A percentile compares a stretch with the other conserved stretches of the same genome.
Conservation (phyloP, 2,329 filamentous ascomycete species). For the Diaporthe amygdali region DNA sequence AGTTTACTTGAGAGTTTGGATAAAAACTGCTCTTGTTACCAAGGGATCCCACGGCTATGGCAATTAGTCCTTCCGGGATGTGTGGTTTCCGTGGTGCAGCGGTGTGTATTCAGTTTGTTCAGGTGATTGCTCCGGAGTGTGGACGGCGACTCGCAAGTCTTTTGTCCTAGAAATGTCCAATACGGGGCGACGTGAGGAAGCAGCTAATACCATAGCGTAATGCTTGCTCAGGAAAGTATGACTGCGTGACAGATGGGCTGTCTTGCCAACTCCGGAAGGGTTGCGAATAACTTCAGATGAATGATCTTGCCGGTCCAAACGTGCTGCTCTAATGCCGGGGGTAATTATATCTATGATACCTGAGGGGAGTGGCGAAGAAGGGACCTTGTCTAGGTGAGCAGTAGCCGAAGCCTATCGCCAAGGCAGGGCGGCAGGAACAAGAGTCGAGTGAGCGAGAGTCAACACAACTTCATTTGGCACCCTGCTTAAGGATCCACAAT, state of each 20-base stretch:
- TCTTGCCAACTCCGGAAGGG: constrained; percentile 19
- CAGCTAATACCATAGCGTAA: constrained; percentile 21
- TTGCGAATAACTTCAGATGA: constrained; percentile 21
- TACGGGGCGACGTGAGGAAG: constrained; percentile 13
- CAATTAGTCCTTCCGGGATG: constrained; percentile 23
- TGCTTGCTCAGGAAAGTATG: constrained; percentile 18
- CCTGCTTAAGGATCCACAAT: constrained; percentile 26
- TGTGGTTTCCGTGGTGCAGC: constrained; percentile 22
- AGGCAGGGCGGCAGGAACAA: constrained; percentile 23
- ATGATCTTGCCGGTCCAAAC: background rate
- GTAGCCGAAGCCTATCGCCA: constrained; percentile 22
- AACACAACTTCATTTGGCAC: constrained; percentile 20
- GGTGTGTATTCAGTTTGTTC: constrained; percentile 21
- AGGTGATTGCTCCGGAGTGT: constrained; percentile 17
- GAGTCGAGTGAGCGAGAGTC: constrained; percentile 19
- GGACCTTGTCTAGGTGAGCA: constrained; percentile 19
- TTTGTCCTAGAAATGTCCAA: constrained; percentile 15
- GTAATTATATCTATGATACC: constrained; percentile 24
- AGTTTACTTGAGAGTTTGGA: constrained; percentile 23
- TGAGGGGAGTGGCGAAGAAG: constrained; percentile 17
- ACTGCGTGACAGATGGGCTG: constrained; percentile 17
- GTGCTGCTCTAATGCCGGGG: constrained; percentile 14
- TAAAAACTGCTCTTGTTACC: constrained; percentile 13
- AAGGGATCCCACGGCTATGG: constrained; percentile 25
- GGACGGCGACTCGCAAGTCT: constrained; percentile 24